Evolutionary conservation across 2,329 filamentous ascomycete genomes (phyloP), one percentile per base, ranked within the genome.

Genomic region (Neopestalotiopsis sp.): DNA sequence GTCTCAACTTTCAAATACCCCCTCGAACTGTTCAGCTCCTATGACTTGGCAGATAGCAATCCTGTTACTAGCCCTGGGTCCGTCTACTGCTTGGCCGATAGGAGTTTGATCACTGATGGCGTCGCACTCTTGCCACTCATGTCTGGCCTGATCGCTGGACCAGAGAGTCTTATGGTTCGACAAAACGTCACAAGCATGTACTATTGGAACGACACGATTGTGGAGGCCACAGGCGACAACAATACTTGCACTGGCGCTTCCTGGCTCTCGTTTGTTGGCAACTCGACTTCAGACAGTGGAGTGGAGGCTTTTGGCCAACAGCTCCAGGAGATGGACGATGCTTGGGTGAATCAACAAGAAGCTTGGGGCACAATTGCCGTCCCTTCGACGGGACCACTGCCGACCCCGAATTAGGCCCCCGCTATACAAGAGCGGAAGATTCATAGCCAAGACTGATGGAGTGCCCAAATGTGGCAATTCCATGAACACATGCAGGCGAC

Each of bases 151-250:
- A 72, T 69, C 14, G 28, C 70, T 4, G 74, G 74, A 3, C 52
- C 57, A 2, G 71, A 71, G 67, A 74, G 38, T 59, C 61, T 76
- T 14, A 67, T 65, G 1, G 77, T 76, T 2, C 73, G 77, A 60
- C 76, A 79, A 70, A 76, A 75, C 40, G 76, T 75, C 24, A 75
- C 75, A n/a, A 77, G 76, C 13, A 71, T 71, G 52, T 79, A 78
- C 67, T 75, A 74, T 66, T 78, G 76, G 76, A 79, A 78, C 49
- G 69, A 73, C 14, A 78, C 76, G 9, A 78, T 78, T 57, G 75
- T 78, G 13, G 74, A 75, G 62, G 77, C 76, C 4, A 76, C 74
- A n/a, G 68, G 70, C 30, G 71, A 70, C 34, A 28, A 74, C 1
- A 76, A 78, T 56, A 75, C 73, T 2, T 74, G 76, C 68, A 68